phyloP scores from a whole-genome alignment of 2,329 filamentous ascomycete species.

The Cytospora piceicola region DNA sequence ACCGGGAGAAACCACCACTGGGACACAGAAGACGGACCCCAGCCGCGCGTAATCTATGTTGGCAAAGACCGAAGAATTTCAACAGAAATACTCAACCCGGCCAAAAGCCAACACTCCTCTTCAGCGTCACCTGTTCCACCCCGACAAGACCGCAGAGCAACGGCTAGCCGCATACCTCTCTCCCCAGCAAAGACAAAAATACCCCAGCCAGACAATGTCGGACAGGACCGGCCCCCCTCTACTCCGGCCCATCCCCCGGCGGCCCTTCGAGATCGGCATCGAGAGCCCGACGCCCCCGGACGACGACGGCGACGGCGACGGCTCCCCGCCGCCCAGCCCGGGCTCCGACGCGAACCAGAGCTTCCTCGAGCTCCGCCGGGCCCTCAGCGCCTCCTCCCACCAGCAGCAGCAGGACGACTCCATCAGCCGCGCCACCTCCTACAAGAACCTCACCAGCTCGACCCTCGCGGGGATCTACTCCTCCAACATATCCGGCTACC shows the following conservation, averaged over 20 bases:
- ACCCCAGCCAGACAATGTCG: constrained; percentile 38
- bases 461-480: constrained; percentile 93
- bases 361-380: constrained; percentile 40
- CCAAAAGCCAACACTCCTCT: not conserved
- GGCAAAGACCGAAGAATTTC: not conserved
- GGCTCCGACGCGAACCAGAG: constrained; percentile 49
- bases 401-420: constrained; percentile 42
- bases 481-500: constrained; percentile 59
- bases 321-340: constrained; percentile 37
- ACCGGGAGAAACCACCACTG: not conserved
- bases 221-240: constrained; percentile 55
- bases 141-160: not conserved
- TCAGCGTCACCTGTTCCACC: not conserved
- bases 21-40: not conserved
- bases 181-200: not conserved
- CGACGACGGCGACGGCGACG: constrained; percentile 40
- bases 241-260: constrained; percentile 71
- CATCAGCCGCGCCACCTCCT: constrained; percentile 73
- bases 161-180: constrained; percentile 17
- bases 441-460: constrained; percentile 84
- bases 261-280: constrained; percentile 67
- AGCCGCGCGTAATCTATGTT: not conserved
- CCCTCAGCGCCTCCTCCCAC: constrained; percentile 33
- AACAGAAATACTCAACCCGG: not conserved
- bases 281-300: constrained; percentile 50